These are phyloP conservation scores for Monosporascus sp. DNA, from an alignment of 2,329 filamentous ascomycete genomes.

Conservation along the genomic window DNA sequence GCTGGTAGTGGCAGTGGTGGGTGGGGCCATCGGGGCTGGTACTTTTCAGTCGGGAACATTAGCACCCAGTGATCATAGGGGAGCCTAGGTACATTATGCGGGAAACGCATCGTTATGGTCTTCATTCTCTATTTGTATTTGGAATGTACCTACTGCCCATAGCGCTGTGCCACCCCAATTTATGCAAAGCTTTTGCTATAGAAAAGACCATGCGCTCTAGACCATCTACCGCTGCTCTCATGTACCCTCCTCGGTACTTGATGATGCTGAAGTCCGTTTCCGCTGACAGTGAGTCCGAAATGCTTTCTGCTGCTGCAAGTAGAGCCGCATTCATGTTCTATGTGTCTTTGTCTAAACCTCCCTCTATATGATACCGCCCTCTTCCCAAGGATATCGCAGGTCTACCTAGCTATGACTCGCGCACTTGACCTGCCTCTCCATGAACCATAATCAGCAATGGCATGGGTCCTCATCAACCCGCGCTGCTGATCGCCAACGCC, in stretches of 20 bases:
- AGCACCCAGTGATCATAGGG: too few relatives aligned
- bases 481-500: too few relatives aligned
- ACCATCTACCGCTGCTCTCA: background rate
- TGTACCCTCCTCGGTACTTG: too few relatives aligned
- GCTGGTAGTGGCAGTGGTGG: too few relatives aligned
- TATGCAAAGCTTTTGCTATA: background rate
- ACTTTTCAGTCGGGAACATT: too few relatives aligned
- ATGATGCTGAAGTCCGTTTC: too few relatives aligned
- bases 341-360: background rate
- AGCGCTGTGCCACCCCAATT: background rate
- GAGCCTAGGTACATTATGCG: too few relatives aligned
- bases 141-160: background rate
- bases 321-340: background rate
- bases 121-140: too few relatives aligned
- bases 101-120: too few relatives aligned
- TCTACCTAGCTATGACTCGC: background rate
- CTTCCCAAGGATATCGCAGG: background rate
- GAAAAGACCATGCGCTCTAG: background rate
- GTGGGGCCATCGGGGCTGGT: too few relatives aligned
- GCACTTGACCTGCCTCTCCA: background rate
- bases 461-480: too few relatives aligned
- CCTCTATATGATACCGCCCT: background rate
- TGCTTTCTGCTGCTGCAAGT: background rate
- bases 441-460: background rate
- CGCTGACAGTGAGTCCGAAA: too few relatives aligned